Base-by-base conservation (phyloP, 169 alveolate species). In the Cryptosporidium felis region DNA sequence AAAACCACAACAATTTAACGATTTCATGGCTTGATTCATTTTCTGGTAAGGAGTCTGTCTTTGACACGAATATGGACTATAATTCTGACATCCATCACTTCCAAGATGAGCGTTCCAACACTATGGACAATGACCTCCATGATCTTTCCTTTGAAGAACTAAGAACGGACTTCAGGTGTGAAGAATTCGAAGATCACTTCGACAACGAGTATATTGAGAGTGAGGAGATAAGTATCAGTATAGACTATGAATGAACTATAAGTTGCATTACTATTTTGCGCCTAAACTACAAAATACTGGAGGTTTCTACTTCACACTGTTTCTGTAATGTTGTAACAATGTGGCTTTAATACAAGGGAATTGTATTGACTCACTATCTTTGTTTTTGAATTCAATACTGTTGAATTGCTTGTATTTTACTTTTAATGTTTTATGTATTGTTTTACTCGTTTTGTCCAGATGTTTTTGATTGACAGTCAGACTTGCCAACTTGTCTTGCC, bases 11-110 rank as follows among this genome's bases (percentile, higher is more conserved):
- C 10, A 65, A 65, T n/a, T 74, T 74, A n/a, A 32, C 85, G 16
- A 34, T 74, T 36, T 74, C 85, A 21, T 74, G 85, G 85, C 53
- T 74, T 21, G 41, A 74, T 23, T 49, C 85, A 9, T 49, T 26
- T 10, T 65, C 81, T 16, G 56, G 40, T 34, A 44, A 58, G 23
- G 85, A 74, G 38, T 49, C 60, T 5, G 56, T n/a, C 10, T 32
- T 32, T 16, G 23, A 40, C 30, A 36, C 49, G 36, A 59, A 49
- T 21, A 32, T 53, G 45, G 85, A 74, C 23, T 41, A 74, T 16
- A 59, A 74, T 10, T 53, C 34, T 23, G 14, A n/a, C 6, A 26
- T 41, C 46, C 45, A 63, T 63, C 53, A 74, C 26, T 38, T 51
- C 38, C 34, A 74, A 8, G 58, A 74, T 58, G 23, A 4, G 4